Evolutionary conservation across 352 stramenopile species (phyloP).

Genomic region (Pythium pectinolyticum): DNA sequence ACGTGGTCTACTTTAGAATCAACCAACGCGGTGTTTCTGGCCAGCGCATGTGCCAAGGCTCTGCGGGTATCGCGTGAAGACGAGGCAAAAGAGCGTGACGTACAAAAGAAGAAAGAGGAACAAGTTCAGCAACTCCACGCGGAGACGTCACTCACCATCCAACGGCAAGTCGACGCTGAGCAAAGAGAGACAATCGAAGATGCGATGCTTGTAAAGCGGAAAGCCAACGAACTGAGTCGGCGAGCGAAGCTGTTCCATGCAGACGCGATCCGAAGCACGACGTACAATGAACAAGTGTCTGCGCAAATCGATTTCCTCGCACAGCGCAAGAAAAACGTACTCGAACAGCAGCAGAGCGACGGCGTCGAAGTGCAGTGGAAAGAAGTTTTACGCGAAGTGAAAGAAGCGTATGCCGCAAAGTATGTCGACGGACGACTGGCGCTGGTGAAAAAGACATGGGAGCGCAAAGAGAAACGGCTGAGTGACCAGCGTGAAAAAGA

Average conservation of each 20-base stretch:
- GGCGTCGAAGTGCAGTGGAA: constrained; percentile 8
- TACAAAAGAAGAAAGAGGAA: constrained; percentile 36
- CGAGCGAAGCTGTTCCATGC: constrained; percentile 47
- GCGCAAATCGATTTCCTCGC: constrained; percentile 72
- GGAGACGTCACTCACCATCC: constrained; percentile 43
- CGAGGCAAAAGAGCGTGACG: constrained; percentile 33
- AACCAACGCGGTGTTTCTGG: constrained; percentile 51
- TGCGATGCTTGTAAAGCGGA: constrained; percentile 32
- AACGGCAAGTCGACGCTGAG: constrained; percentile 34
- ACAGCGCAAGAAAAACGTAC: constrained; percentile 40
- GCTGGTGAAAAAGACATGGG: constrained; percentile 70
- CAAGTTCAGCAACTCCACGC: constrained; percentile 44
- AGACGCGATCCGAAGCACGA: constrained; percentile 57
- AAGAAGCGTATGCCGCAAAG: constrained; percentile 52
- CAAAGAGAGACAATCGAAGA: constrained; percentile 42
- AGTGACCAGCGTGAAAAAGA: constrained; percentile 44
- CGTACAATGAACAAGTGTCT: constrained; percentile 67
- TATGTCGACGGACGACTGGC: constrained; percentile 58
- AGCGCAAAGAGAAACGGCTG: constrained; percentile 56
- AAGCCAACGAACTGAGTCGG: constrained; percentile 37
- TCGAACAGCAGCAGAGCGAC: constrained; percentile 20
- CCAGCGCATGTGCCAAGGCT: constrained; percentile 41
- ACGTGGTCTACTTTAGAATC: constrained; percentile 45
- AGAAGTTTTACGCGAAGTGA: constrained; percentile 38
- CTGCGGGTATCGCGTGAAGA: constrained; percentile 37